phyloP scores from a whole-genome alignment of 2,329 filamentous ascomycete species.

The Ascochyta lentis region DNA sequence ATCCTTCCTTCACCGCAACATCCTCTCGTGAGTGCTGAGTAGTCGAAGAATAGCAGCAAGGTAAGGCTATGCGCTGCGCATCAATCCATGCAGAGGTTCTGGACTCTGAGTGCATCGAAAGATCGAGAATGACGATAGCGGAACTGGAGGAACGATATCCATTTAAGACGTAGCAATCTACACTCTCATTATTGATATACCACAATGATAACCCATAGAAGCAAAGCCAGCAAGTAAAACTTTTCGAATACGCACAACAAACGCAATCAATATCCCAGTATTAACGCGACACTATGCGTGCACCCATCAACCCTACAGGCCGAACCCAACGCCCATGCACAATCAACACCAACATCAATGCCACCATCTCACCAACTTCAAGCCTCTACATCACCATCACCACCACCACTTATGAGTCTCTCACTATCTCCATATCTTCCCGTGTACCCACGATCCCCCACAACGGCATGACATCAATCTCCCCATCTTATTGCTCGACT shows the following conservation, averaged over 20 bases:
- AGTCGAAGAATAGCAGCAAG: slow-evolving; percentile 4
- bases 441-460: neutral
- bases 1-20: neutral
- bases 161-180: neutral
- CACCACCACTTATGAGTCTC: neutral
- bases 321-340: too few species aligned
- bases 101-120: neutral
- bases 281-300: neutral
- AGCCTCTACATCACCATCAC: neutral
- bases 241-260: too few species aligned
- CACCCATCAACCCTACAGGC: neutral
- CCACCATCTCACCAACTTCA: slow-evolving; percentile 1
- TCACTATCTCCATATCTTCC: neutral
- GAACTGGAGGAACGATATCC: neutral
- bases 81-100: slow-evolving; percentile 3
- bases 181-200: too few species aligned
- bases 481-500: neutral
- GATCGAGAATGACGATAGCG: neutral
- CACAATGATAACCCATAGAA: neutral
- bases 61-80: slow-evolving; percentile 2
- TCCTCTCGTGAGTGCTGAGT: neutral
- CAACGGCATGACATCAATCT: neutral
- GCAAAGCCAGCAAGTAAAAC: neutral
- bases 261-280: neutral
- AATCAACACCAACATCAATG: neutral